Percentiles rank a stretch among this genome's conserved stretches.
phyloP scores from a whole-genome alignment of 805 yeast species.

The Candida schatavii region DNA sequence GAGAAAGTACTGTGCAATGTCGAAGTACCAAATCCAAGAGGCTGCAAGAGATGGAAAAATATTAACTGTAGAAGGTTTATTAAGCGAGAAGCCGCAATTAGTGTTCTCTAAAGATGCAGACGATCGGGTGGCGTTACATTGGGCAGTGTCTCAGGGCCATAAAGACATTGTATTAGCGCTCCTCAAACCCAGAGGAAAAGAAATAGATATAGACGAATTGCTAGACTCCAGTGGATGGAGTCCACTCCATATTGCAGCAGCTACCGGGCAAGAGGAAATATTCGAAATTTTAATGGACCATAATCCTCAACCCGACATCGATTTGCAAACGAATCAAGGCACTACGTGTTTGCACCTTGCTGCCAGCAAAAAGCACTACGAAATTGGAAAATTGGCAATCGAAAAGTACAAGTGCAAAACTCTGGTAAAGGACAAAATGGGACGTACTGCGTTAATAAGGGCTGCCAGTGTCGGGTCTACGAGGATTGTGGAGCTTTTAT shows the following conservation, averaged over 20 bases:
- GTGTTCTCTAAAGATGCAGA: slow-evolving; percentile 60
- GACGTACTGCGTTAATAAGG: slow-evolving; percentile 70
- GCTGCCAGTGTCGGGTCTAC: slow-evolving; percentile 78
- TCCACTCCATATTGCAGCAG: slow-evolving; percentile 77
- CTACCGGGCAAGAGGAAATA: slow-evolving; percentile 62
- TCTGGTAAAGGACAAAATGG: slow-evolving; percentile 62
- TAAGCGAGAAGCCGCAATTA: slow-evolving; percentile 48
- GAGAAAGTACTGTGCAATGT: no score
- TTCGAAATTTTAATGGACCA: slow-evolving; percentile 46
- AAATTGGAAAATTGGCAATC: slow-evolving; percentile 53
- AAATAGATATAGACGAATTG: slow-evolving; percentile 63
- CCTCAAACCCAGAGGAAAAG: slow-evolving; percentile 14
- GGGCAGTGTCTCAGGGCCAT: slow-evolving; percentile 76
- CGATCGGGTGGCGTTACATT: slow-evolving; percentile 77
- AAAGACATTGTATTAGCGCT: slow-evolving; percentile 48
- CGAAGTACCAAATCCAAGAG: slow-evolving; percentile 43
- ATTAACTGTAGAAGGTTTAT: slow-evolving; percentile 47
- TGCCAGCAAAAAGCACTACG: slow-evolving; percentile 61
- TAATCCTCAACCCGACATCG: slow-evolving; percentile 57
- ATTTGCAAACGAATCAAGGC: slow-evolving; percentile 63
- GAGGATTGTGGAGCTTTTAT: slow-evolving; percentile 53
- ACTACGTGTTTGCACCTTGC: slow-evolving; percentile 77
- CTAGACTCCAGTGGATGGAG: slow-evolving; percentile 85
- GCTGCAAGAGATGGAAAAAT: slow-evolving; percentile 65
- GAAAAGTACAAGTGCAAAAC: slow-evolving; percentile 55